These are phyloP conservation scores for Rubia tinctorum DNA, from an alignment of 305 asterid genomes.

Conservation along the genomic window DNA sequence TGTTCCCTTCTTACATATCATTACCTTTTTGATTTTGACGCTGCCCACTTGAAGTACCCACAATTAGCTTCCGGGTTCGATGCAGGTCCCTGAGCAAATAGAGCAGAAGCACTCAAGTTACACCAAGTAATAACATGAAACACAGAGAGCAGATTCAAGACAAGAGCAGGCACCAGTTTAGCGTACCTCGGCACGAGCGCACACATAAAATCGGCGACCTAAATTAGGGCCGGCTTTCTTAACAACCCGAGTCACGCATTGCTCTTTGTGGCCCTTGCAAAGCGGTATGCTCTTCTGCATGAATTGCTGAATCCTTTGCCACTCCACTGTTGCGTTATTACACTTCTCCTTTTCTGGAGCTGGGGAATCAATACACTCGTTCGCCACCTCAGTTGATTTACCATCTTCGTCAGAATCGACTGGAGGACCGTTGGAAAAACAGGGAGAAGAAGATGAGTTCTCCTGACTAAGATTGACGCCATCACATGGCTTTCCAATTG, in stretches of 20 bases:
- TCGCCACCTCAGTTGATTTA: slow-evolving; percentile 28
- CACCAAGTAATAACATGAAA: not conserved
- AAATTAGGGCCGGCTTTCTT: slow-evolving; percentile 86
- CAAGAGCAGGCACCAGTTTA: not conserved
- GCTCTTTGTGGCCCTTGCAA: slow-evolving; percentile 94
- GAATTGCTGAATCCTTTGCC: slow-evolving; percentile 92
- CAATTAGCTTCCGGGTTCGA: slow-evolving; percentile 93
- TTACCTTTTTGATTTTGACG: slow-evolving; percentile 47
- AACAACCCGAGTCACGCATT: slow-evolving; percentile 84
- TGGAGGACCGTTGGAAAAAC: slow-evolving; percentile 27
- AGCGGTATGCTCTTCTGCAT: slow-evolving; percentile 89
- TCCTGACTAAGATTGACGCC: slow-evolving; percentile 35
- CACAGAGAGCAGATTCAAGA: not conserved
- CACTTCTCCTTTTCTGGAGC: slow-evolving; percentile 45
- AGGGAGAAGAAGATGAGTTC: slow-evolving; percentile 31
- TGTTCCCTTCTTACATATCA: slow-evolving; percentile 21
- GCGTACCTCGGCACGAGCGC: slow-evolving; percentile 99
- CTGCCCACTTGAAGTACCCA: slow-evolving; percentile 95
- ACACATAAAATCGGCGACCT: slow-evolving; percentile 81
- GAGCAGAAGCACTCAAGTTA: not conserved
- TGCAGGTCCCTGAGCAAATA: slow-evolving; percentile 72
- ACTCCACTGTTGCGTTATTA: slow-evolving; percentile 56
- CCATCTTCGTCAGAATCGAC: slow-evolving; percentile 29
- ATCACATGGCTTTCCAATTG: slow-evolving; percentile 25
- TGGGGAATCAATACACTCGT: slow-evolving; percentile 6